Percentiles rank a stretch among this genome's conserved stretches.
These are phyloP conservation scores for Eutypa lata DNA, from an alignment of 2,329 filamentous ascomycete species.

Conservation along the genomic window DNA sequence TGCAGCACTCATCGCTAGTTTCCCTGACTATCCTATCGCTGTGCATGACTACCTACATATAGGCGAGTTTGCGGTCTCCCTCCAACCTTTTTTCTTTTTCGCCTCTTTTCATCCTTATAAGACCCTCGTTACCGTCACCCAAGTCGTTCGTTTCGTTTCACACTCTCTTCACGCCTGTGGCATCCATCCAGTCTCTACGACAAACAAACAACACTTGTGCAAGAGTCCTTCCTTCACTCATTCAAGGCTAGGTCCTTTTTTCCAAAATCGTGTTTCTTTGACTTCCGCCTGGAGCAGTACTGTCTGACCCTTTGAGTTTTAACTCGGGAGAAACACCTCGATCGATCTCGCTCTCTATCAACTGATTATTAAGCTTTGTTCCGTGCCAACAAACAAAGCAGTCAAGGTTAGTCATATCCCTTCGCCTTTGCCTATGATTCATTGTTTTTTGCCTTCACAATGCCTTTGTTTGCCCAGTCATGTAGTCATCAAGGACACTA, in stretches of 20 bases:
- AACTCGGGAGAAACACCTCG: conserved; percentile 22
- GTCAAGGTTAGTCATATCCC: conserved; percentile 19
- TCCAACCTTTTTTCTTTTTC: conserved; percentile 18
- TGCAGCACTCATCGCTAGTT: conserved; percentile 27
- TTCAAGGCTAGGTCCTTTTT: conserved; percentile 34
- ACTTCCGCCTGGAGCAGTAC: conserved; percentile 41
- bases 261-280: conserved; percentile 23
- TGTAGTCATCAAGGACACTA: background rate
- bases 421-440: background rate
- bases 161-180: conserved; percentile 26
- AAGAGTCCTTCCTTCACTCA: conserved; percentile 33
- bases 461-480: conserved; percentile 9
- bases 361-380: conserved; percentile 19
- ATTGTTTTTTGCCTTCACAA: conserved; percentile 8
- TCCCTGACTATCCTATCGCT: conserved; percentile 22
- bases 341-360: conserved; percentile 21
- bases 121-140: conserved; percentile 23
- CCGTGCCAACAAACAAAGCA: conserved; percentile 19
- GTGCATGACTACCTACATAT: conserved; percentile 23
- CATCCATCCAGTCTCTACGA: conserved; percentile 21
- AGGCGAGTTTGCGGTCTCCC: conserved; percentile 7
- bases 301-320: conserved; percentile 30
- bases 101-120: conserved; percentile 24
- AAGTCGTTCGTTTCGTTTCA: conserved; percentile 36
- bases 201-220: conserved; percentile 20